Percentiles rank a stretch among this genome's conserved stretches.
These are phyloP conservation scores for Lactarius psammicola DNA, from an alignment of 768 basidiomycete species.

Conservation along the genomic window DNA sequence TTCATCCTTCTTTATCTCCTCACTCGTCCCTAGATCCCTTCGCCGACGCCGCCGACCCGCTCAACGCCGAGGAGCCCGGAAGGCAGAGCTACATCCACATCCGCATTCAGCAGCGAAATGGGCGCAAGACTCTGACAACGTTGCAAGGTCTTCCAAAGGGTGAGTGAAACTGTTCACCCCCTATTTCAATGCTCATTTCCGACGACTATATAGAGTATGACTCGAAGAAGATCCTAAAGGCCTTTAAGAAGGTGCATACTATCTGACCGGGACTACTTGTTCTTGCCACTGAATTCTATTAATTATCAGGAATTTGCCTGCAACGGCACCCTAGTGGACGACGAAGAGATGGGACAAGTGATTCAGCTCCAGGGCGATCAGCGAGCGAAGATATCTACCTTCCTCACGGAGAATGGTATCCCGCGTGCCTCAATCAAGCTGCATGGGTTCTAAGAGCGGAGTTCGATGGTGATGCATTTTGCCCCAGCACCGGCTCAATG, in stretches of 20 bases:
- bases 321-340: conserved; percentile 95
- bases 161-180: conserved; percentile 39
- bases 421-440: conserved; percentile 77
- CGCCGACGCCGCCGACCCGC: conserved; percentile 88
- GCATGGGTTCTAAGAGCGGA: conserved; percentile 70
- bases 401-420: conserved; percentile 83
- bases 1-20: conserved; percentile 29
- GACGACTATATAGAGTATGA: conserved; percentile 83
- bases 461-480: conserved; percentile 7
- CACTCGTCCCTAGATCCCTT: conserved; percentile 73
- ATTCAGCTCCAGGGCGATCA: conserved; percentile 99
- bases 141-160: conserved; percentile 92
- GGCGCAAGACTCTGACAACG: conserved; percentile 96
- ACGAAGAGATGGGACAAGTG: conserved; percentile 94
- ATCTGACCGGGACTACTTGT: background rate
- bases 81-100: conserved; percentile 87
- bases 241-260: conserved; percentile 87
- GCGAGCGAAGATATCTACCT: conserved; percentile 82
- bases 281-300: conserved; percentile 21
- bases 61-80: conserved; percentile 72
- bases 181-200: conserved; percentile 23
- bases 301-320: conserved; percentile 85
- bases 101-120: conserved; percentile 99
- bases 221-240: conserved; percentile 96
- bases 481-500: conserved; percentile 19